phyloP scores from a whole-genome alignment of 768 basidiomycete species.

The Tylopilus subfusipes region DNA sequence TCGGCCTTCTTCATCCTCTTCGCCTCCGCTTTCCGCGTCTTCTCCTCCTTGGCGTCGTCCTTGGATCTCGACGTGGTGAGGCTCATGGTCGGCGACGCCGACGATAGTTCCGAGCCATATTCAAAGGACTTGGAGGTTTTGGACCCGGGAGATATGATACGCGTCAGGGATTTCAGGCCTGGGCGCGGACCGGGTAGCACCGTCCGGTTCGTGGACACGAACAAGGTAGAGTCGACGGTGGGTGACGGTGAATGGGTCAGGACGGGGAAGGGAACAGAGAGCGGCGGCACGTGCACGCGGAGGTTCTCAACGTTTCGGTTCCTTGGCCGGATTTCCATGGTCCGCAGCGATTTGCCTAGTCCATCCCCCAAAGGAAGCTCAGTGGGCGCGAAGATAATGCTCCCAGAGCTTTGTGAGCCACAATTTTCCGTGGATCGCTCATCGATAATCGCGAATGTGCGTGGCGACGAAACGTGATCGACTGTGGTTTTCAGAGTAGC shows the following conservation, averaged over 20 bases:
- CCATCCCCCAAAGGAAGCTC: constrained; percentile 23
- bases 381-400: constrained; percentile 21
- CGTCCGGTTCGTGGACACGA: constrained; percentile 1
- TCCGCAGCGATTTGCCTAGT: constrained; percentile 1
- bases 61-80: constrained; percentile 11
- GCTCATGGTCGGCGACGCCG: constrained; percentile 21
- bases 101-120: constrained; percentile 1
- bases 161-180: constrained; percentile 22
- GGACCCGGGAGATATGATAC: constrained; percentile 24
- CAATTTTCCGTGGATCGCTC: constrained; percentile 31
- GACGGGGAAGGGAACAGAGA: constrained; percentile 14
- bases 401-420: constrained; percentile 21
- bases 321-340: constrained; percentile 17
- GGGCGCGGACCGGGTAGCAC: constrained; percentile 3
- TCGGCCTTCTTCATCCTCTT: constrained; percentile 43
- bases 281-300: constrained; percentile 29
- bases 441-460: constrained; percentile 38
- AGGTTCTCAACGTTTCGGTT: constrained; percentile 30
- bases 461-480: constrained; percentile 24
- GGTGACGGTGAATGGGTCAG: constrained; percentile 16
- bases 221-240: constrained; percentile 4
- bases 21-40: constrained; percentile 41
- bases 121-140: constrained; percentile 14
- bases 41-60: constrained; percentile 38
- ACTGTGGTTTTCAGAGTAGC: constrained; percentile 32